Evolutionary conservation across 345 rosid genomes (phyloP).

Genomic region (Arabis hirsuta): DNA sequence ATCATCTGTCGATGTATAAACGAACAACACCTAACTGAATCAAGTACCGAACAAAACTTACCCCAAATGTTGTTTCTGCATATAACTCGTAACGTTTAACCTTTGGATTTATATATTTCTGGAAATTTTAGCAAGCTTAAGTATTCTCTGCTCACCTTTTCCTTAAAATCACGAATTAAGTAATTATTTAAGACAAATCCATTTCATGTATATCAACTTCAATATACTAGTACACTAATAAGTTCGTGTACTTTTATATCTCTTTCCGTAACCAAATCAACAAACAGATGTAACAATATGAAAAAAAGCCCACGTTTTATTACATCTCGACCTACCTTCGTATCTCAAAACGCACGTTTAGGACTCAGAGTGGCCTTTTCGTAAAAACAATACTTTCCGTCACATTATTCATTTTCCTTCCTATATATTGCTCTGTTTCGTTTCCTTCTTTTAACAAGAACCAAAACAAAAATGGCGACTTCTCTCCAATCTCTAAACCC

Average conservation of each 20-base stretch:
- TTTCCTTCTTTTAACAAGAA: background rate
- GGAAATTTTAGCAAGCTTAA: too few species aligned
- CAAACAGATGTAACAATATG: background rate
- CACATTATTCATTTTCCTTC: background rate
- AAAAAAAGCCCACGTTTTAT: constrained; percentile 5
- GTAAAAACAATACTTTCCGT: background rate
- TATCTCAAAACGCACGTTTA: constrained; percentile 29
- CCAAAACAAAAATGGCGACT: constrained; percentile 36
- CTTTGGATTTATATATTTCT: too few species aligned
- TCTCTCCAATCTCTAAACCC: constrained; percentile 30
- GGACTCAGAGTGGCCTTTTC: background rate
- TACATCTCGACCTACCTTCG: background rate
- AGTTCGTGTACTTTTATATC: background rate
- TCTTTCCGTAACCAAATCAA: constrained; percentile 1
- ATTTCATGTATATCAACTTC: too few species aligned
- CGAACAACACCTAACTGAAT: too few species aligned
- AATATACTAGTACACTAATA: too few species aligned
- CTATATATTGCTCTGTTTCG: background rate
- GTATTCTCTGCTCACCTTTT: too few species aligned
- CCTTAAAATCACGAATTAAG: too few species aligned
- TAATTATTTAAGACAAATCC: too few species aligned
- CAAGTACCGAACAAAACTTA: too few species aligned
- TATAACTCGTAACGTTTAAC: too few species aligned
- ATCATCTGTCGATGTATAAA: too few species aligned
- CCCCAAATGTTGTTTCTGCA: too few species aligned